phyloP scores from a whole-genome alignment of 1,284 basidiomycete genomes.

The Sphaerobolus stellatus region DNA sequence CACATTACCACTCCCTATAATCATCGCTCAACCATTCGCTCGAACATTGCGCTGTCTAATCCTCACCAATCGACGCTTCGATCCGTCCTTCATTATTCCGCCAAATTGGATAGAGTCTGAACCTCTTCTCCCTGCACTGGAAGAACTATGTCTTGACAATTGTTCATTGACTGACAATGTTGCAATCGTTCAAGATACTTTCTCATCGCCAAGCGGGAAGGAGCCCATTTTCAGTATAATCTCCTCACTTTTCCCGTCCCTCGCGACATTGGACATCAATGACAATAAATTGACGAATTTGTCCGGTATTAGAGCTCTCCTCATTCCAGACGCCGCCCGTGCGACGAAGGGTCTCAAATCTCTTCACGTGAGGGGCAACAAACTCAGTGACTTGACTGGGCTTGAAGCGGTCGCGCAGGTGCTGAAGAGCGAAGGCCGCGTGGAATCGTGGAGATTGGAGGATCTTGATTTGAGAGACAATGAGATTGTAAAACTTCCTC shows the following conservation, averaged over 20 bases:
- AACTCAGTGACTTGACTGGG: conserved; percentile 56
- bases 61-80: conserved; percentile 63
- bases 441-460: conserved; percentile 69
- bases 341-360: conserved; percentile 53
- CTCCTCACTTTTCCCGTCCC: conserved; percentile 62
- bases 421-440: conserved; percentile 62
- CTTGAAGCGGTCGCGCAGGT: conserved; percentile 56
- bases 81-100: conserved; percentile 60
- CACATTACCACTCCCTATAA: conserved; percentile 62
- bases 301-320: conserved; percentile 16
- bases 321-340: conserved; percentile 16
- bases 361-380: conserved; percentile 66
- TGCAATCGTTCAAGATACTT: conserved; percentile 36
- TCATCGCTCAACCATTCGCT: conserved; percentile 60
- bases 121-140: conserved; percentile 57
- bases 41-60: conserved; percentile 57
- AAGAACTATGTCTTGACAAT: conserved; percentile 69
- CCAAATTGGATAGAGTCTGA: conserved; percentile 17
- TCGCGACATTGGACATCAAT: conserved; percentile 68
- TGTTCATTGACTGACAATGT: conserved; percentile 64
- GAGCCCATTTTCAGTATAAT: conserved; percentile 59
- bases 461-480: conserved; percentile 80
- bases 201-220: conserved; percentile 40
- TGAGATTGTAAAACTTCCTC: conserved; percentile 63
- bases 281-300: conserved; percentile 58